phyloP scores from a whole-genome alignment of 23 red algal genomes.

The Gracilaria caudata region DNA sequence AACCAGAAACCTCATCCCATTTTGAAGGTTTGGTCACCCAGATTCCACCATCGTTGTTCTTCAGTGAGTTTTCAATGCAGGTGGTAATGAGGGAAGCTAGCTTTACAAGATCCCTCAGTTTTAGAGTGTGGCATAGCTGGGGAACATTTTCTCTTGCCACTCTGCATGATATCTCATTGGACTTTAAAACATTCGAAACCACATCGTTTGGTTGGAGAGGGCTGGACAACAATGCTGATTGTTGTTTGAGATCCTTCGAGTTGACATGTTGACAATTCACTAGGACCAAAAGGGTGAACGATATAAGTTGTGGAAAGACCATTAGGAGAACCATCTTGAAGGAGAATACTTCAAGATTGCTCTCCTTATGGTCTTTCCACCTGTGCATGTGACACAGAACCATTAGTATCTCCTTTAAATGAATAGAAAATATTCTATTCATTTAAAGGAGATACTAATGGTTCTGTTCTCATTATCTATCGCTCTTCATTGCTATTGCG shows the following conservation, averaged over 20 bases:
- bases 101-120: not conserved
- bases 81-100: conserved; percentile 9
- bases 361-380: no score
- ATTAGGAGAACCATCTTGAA: no score
- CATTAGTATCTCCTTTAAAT: no score
- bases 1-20: not conserved
- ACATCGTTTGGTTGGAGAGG: not conserved
- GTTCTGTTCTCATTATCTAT: no score
- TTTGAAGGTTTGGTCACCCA: not conserved
- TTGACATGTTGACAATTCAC: not conserved
- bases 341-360: no score
- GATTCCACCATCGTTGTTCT: not conserved
- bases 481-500: no score
- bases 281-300: not conserved
- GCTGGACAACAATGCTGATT: not conserved
- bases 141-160: not conserved
- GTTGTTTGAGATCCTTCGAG: not conserved
- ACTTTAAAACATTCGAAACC: not conserved
- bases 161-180: not conserved
- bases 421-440: no score
- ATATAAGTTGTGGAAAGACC: not conserved
- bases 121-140: not conserved
- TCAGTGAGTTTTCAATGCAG: not conserved
- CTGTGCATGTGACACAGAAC: no score
- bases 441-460: no score